Evolutionary conservation across 2,329 filamentous ascomycete genomes (phyloP).

Genomic region (Penicillium sp.): DNA sequence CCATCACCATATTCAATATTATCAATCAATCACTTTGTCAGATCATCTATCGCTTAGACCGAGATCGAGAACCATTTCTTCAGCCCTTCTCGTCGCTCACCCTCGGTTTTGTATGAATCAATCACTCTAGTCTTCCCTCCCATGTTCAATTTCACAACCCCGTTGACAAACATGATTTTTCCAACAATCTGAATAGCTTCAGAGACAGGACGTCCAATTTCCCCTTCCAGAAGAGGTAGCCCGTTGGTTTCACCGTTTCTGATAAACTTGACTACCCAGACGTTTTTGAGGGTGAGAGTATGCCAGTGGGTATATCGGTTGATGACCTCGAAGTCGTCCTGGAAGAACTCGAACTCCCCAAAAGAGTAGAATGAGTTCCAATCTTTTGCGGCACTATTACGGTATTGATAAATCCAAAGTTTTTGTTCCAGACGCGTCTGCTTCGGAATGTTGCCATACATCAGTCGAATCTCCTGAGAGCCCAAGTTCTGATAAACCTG

Average conservation of each 20-base stretch:
- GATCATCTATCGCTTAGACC: neutral
- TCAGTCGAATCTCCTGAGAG: constrained; percentile 54
- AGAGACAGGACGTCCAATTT: neutral
- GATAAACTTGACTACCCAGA: constrained; percentile 42
- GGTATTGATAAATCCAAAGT: constrained; percentile 54
- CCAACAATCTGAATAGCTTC: constrained; percentile 27
- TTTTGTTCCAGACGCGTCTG: constrained; percentile 40
- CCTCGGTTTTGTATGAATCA: constrained; percentile 42
- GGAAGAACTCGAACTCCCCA: constrained; percentile 39
- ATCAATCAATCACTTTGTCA: neutral
- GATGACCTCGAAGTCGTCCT: constrained; percentile 40
- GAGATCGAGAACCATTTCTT: constrained; percentile 38
- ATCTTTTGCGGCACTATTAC: constrained; percentile 32
- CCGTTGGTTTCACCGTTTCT: constrained; percentile 19
- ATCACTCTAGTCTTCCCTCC: constrained; percentile 43
- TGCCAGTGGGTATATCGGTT: constrained; percentile 38
- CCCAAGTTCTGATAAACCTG: constrained; percentile 51
- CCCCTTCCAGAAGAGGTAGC: constrained; percentile 8
- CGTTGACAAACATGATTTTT: constrained; percentile 30
- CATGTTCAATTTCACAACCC: constrained; percentile 42
- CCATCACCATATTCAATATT: neutral
- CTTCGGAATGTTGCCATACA: constrained; percentile 49
- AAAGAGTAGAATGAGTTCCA: constrained; percentile 48
- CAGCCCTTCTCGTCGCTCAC: constrained; percentile 44
- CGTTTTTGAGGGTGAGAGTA: constrained; percentile 31